Evolutionary conservation across 164 flowering plant species (phyloP).

Genomic region (Kalanchoe fedtschenkoi): DNA sequence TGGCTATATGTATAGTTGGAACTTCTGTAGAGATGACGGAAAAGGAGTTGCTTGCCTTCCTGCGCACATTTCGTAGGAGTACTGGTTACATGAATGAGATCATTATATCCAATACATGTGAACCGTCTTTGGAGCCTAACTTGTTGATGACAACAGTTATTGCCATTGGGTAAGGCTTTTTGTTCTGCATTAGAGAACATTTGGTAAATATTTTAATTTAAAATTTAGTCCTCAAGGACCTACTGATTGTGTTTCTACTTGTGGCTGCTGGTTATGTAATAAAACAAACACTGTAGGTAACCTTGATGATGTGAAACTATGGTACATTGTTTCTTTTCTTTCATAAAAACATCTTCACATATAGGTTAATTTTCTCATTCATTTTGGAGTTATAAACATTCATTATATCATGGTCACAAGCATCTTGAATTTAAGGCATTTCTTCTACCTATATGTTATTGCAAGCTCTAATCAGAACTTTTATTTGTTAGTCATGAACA

Average conservation of each 20-base stretch:
- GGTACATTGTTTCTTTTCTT: neutral
- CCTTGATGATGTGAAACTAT: neutral
- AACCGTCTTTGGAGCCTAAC: constrained; percentile 58
- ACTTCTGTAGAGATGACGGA: constrained; percentile 28
- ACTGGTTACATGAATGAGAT: constrained; percentile 42
- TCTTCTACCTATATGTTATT: neutral
- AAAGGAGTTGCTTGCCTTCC: constrained; percentile 28
- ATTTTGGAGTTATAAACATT: neutral
- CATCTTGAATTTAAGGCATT: neutral
- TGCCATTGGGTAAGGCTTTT: constrained; percentile 44
- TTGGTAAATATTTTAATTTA: neutral
- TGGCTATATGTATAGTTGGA: constrained; percentile 51
- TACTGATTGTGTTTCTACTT: neutral
- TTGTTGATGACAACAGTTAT: constrained; percentile 55
- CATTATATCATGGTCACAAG: neutral
- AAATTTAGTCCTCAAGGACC: neutral
- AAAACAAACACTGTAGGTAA: neutral
- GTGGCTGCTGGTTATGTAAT: neutral
- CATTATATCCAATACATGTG: constrained; percentile 38
- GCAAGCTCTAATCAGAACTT: neutral
- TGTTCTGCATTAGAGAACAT: neutral
- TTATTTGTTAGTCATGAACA: neutral
- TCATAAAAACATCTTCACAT: neutral
- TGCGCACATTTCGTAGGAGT: constrained; percentile 44
- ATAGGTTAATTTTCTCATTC: neutral